phyloP scores from a whole-genome alignment of 2,329 filamentous ascomycete genomes.

The Periconia macrospinosa region DNA sequence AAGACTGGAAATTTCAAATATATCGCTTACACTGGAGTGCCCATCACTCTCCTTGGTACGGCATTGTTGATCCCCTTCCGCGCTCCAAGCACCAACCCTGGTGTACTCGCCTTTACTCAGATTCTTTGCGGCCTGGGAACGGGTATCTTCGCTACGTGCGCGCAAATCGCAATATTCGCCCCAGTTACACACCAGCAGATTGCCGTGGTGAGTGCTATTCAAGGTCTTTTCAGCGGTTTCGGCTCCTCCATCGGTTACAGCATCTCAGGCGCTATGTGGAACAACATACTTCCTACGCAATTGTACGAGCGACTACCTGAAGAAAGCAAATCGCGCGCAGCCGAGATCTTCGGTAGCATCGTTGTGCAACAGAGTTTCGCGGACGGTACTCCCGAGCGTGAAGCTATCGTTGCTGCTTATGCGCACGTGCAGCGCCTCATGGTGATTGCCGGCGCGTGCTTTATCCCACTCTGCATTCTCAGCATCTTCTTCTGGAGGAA shows the following conservation, averaged over 20 bases:
- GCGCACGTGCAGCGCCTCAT: conserved; percentile 6
- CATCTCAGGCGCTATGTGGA: conserved; percentile 31
- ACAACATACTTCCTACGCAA: not conserved
- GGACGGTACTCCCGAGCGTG: not conserved
- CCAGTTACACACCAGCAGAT: conserved; percentile 33
- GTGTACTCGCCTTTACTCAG: conserved; percentile 40
- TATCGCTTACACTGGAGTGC: conserved; percentile 29
- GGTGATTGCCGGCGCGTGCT: conserved; percentile 7
- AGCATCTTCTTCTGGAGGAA: conserved; percentile 5
- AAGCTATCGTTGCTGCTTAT: conserved; percentile 6
- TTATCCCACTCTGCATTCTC: conserved; percentile 3
- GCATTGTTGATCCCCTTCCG: conserved; percentile 38
- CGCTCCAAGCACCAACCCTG: conserved; percentile 24
- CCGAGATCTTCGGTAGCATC: not conserved
- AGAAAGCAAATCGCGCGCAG: not conserved
- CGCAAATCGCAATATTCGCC: conserved; percentile 30
- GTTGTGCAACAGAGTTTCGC: not conserved
- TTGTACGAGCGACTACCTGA: not conserved
- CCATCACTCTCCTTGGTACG: conserved; percentile 31
- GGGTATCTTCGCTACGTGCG: conserved; percentile 33
- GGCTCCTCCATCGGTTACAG: not conserved
- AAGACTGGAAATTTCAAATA: conserved; percentile 35
- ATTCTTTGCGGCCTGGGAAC: conserved; percentile 35
- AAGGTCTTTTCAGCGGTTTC: conserved; percentile 56
- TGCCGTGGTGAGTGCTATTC: conserved; percentile 44